A percentile compares a stretch with the other conserved stretches of the same genome.
phyloP scores from a whole-genome alignment of 805 yeast species.

The Starmerella vaccinii region DNA sequence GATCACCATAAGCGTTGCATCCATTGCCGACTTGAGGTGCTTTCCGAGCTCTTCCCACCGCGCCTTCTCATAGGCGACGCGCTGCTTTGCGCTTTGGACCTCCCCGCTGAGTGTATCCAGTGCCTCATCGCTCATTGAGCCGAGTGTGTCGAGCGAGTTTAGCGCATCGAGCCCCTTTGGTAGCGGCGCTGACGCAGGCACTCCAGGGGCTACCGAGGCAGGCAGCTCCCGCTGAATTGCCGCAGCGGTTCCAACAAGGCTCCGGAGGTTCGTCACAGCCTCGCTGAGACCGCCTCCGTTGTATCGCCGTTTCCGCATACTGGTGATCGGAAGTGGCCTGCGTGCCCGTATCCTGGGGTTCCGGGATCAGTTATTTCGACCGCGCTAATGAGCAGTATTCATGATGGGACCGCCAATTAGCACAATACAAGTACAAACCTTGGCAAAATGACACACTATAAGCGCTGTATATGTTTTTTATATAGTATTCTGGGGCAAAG shows the following conservation, averaged over 20 bases:
- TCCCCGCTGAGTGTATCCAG: constrained; percentile 8
- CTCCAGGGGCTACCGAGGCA: constrained; percentile 3
- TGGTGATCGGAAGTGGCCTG: background rate
- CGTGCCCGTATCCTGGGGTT: background rate
- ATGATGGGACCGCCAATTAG: no score
- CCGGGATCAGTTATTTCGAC: no score
- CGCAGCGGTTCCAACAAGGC: constrained; percentile 11
- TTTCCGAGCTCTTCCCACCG: constrained; percentile 22
- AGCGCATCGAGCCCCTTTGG: constrained; percentile 14
- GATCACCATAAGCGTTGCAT: constrained; percentile 21
- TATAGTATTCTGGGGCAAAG: no score
- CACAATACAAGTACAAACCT: no score
- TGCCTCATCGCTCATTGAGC: constrained; percentile 7
- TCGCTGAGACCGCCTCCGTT: constrained; percentile 12
- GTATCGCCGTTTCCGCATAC: constrained; percentile 19
- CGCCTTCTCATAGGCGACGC: constrained; percentile 5
- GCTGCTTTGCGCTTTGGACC: background rate
- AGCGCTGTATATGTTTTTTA: no score
- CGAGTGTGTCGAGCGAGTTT: constrained; percentile 11
- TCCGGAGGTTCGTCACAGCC: constrained; percentile 14
- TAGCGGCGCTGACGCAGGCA: constrained; percentile 11
- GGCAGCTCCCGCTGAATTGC: constrained; percentile 13
- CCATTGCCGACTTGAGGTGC: constrained; percentile 24
- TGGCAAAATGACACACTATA: no score
- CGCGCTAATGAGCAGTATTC: no score